Conservation (phyloP, 371 early-diverging fungal genomes). For the Smittium culicis region DNA sequence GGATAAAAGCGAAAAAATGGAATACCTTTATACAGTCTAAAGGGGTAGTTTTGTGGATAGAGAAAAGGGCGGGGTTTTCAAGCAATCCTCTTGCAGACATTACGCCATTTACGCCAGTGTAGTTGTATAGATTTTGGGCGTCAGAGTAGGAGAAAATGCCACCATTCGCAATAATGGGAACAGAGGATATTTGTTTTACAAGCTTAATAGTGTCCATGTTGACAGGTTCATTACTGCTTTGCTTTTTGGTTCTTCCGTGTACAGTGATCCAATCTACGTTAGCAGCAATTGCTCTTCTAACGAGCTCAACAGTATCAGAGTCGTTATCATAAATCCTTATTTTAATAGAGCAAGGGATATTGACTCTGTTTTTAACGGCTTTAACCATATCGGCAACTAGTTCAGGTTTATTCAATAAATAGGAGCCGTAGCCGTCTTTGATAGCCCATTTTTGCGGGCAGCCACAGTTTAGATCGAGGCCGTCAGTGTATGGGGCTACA, state of each 20-base stretch:
- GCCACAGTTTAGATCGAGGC: conserved; percentile 74
- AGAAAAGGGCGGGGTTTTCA: conserved; percentile 75
- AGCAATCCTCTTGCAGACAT: conserved; percentile 82
- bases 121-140: conserved; percentile 46
- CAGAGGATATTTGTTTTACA: conserved; percentile 50
- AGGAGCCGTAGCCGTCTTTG: conserved; percentile 61
- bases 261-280: conserved; percentile 69
- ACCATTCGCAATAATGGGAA: conserved; percentile 75
- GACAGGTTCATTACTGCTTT: conserved; percentile 59
- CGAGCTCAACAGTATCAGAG: conserved; percentile 62
- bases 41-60: conserved; percentile 51
- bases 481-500: conserved; percentile 63
- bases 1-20: no score
- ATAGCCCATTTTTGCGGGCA: conserved; percentile 82
- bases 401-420: conserved; percentile 66
- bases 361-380: conserved; percentile 43
- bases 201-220: conserved; percentile 55
- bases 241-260: conserved; percentile 64
- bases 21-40: conserved; percentile 50
- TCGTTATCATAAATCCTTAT: conserved; percentile 50
- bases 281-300: conserved; percentile 53
- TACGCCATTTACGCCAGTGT: conserved; percentile 61
- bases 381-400: conserved; percentile 67
- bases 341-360: conserved; percentile 63
- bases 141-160: conserved; percentile 53